phyloP scores from a whole-genome alignment of 306 rosid species.

The Cercis canadensis region DNA sequence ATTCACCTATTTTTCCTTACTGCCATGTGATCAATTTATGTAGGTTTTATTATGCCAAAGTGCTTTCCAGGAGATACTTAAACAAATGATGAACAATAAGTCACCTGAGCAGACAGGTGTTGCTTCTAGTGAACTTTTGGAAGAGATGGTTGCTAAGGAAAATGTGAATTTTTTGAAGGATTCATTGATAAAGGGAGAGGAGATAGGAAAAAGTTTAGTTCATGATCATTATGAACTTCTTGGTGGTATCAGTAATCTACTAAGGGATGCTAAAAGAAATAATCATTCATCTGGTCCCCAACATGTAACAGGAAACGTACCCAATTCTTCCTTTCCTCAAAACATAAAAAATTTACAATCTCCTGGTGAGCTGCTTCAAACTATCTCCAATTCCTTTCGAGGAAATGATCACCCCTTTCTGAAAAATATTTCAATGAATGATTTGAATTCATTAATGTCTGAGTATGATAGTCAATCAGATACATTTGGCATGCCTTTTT shows the following conservation, averaged over 20 bases:
- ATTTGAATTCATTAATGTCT: slow-evolving; percentile 77
- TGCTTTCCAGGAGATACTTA: slow-evolving; percentile 88
- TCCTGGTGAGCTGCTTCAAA: slow-evolving; percentile 81
- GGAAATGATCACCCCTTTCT: slow-evolving; percentile 85
- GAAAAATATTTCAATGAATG: slow-evolving; percentile 74
- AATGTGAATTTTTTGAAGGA: slow-evolving; percentile 59
- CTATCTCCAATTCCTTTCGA: slow-evolving; percentile 77
- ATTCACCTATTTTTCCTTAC: slow-evolving; percentile 33
- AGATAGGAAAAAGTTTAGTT: slow-evolving; percentile 60
- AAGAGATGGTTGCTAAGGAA: slow-evolving; percentile 63
- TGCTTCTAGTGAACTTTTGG: slow-evolving; percentile 49
- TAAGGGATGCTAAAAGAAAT: slow-evolving; percentile 72
- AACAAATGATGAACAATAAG: slow-evolving; percentile 75
- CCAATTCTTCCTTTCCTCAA: slow-evolving; percentile 60
- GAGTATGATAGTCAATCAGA: slow-evolving; percentile 92
- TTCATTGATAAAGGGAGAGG: slow-evolving; percentile 51
- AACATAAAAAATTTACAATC: slow-evolving; percentile 66
- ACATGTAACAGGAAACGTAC: slow-evolving; percentile 49
- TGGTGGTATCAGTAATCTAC: slow-evolving; percentile 72
- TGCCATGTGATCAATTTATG: slow-evolving; percentile 29
- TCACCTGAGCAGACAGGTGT: slow-evolving; percentile 53
- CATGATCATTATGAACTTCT: slow-evolving; percentile 73
- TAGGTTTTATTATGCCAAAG: slow-evolving; percentile 91
- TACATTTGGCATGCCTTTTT: slow-evolving; percentile 84
- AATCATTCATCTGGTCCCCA: slow-evolving; percentile 55